Base-by-base conservation (phyloP, 2,329 filamentous ascomycete species). In the Cryphonectria carpinicola region DNA sequence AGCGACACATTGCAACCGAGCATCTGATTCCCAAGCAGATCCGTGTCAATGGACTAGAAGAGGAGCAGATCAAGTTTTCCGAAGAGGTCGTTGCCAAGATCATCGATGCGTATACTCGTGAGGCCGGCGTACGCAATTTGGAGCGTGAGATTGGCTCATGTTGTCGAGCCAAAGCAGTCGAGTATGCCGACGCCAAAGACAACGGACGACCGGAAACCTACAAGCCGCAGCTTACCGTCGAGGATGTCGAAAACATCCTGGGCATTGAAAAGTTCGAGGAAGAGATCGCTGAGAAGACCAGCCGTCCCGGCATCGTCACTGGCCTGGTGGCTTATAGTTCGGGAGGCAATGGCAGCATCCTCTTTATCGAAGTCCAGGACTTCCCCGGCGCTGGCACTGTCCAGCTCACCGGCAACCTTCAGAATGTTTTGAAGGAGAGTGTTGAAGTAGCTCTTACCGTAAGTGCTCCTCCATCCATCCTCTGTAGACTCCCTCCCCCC, bases 21-120 rank as follows among this genome's bases (percentile, higher is more conserved):
- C 96, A 99, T 81, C 86, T 99, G n/a, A 91, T 99, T 28, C 96
- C 96, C 17, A 99, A 98, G 83, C 96, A 99, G 80, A 91, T 98
- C 76, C 90, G 90, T 65, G 92, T 93, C 68, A 99, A 99, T 78
- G 96, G 96, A 37, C 88, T 99, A 66, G 85, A 86, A 65, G 85
- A 90, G 37, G 90, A 91, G 63, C 92, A 97, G 76, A 88, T 99
- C 65, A 82, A 86, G 52, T 90, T 99, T 73, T 89, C 89, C 60
- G 90, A 93, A 71, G 92, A 95, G 43, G 95, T 98, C 3, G 88
- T 99, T 70, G 94, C 95, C 80, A 97, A 97, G 81, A 94, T 98
- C 75, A 98, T 98, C 76, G 96, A 96, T 77, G 92, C 92, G 39
- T 99, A 99, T 84, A 99, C 96, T 56, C 94, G 95, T 73, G 96